Percentiles rank a stretch among this genome's conserved stretches.
Evolutionary conservation across 2,329 filamentous ascomycete species (phyloP).

Genomic region (Diaporthe velutina): DNA sequence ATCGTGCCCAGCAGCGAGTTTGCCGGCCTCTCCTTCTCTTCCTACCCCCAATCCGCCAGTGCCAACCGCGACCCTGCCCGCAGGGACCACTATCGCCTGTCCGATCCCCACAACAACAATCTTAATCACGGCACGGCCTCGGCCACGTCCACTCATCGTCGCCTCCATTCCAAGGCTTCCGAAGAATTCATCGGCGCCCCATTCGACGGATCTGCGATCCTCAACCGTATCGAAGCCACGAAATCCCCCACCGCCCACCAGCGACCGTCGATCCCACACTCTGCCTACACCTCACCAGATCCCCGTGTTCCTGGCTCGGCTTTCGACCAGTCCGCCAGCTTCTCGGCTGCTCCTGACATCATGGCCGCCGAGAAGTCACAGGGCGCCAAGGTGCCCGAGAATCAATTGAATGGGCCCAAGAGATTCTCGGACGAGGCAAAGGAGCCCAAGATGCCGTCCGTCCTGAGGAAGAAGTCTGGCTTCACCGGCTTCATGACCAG

Average conservation of each 20-base stretch:
- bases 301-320: conserved; percentile 63
- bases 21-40: conserved; percentile 53
- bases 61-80: conserved; percentile 36
- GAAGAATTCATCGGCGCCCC: conserved; percentile 75
- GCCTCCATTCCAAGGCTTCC: conserved; percentile 60
- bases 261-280: conserved; percentile 43
- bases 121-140: conserved; percentile 41
- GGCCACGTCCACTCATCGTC: conserved; percentile 45
- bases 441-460: conserved; percentile 68
- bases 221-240: conserved; percentile 70
- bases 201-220: conserved; percentile 73
- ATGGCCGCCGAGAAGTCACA: conserved; percentile 62
- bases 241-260: conserved; percentile 51
- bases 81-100: conserved; percentile 42
- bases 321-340: conserved; percentile 75
- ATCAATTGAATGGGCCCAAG: conserved; percentile 69
- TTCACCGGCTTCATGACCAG: conserved; percentile 91
- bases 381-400: conserved; percentile 57
- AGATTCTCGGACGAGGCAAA: conserved; percentile 84
- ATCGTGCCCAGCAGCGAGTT: conserved; percentile 60
- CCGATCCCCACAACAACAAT: conserved; percentile 48
- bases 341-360: conserved; percentile 65
- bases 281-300: conserved; percentile 66
- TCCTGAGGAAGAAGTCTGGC: conserved; percentile 85
- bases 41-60: conserved; percentile 45